Percentiles rank a stretch among this genome's conserved stretches.
These are phyloP conservation scores for Ophiostoma pallidulum DNA, from an alignment of 2,329 filamentous ascomycete species.

Conservation along the genomic window DNA sequence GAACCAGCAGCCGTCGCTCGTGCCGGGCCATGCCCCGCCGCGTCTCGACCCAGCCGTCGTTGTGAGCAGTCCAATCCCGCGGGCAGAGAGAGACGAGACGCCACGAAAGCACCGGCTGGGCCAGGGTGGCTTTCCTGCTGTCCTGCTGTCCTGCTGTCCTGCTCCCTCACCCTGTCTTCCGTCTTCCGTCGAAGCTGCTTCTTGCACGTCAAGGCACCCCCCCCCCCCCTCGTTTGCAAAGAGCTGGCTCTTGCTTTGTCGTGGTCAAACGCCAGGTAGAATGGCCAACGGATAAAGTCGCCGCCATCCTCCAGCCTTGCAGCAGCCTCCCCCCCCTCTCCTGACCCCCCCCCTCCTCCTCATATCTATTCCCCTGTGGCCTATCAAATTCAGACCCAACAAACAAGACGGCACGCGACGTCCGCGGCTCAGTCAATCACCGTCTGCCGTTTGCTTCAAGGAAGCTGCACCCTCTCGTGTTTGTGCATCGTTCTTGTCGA, in stretches of 20 bases:
- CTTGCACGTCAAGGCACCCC: background rate
- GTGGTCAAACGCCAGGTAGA: background rate
- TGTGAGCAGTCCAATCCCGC: too few relatives aligned
- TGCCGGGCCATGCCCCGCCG: constrained; percentile 6
- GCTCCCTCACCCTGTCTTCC: background rate
- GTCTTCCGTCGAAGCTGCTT: too few relatives aligned
- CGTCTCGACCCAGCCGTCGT: constrained; percentile 7
- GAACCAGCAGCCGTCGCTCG: background rate
- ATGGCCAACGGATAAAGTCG: constrained; percentile 9
- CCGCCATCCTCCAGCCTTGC: constrained; percentile 3
- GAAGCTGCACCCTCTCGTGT: background rate
- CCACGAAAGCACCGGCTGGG: too few relatives aligned
- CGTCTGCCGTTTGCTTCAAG: background rate
- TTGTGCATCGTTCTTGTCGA: too few relatives aligned
- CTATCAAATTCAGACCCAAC: background rate
- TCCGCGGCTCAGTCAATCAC: background rate
- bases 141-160: background rate
- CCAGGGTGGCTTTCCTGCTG: background rate
- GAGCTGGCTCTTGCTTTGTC: background rate
- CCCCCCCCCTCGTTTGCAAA: constrained; percentile 4
- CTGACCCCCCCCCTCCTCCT: too few relatives aligned
- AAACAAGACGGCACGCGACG: background rate
- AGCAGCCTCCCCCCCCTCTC: background rate
- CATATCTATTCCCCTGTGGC: background rate
- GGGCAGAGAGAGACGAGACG: too few relatives aligned